Evolutionary conservation across 108 stramenopile species (phyloP).

Genomic region (Bacterosira constricta): DNA sequence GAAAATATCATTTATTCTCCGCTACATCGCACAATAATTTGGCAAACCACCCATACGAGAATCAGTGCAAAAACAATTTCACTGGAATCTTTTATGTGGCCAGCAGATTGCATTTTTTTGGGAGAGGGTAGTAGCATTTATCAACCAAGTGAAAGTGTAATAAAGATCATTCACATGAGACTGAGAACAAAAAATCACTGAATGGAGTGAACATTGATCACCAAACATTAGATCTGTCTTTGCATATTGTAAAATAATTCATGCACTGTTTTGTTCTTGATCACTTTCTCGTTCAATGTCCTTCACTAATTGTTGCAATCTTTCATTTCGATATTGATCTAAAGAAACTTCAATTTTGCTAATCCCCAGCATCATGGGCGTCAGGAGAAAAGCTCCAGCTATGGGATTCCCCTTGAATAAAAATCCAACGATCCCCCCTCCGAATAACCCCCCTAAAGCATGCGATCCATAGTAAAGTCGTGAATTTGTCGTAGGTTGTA

Average conservation of each 20-base stretch:
- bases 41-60: too few species aligned
- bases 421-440: slow-evolving; percentile 64
- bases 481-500: slow-evolving; percentile 5
- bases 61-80: too few species aligned
- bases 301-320: slow-evolving; percentile 24
- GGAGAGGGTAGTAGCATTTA: too few species aligned
- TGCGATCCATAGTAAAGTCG: slow-evolving; percentile 55
- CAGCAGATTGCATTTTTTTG: too few species aligned
- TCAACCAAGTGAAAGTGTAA: too few species aligned
- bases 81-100: too few species aligned
- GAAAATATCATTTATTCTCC: too few species aligned
- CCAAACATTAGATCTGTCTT: neutral
- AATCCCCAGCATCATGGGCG: slow-evolving; percentile 69
- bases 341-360: slow-evolving; percentile 51
- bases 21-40: too few species aligned
- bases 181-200: neutral
- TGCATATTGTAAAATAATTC: neutral
- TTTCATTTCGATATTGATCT: slow-evolving; percentile 25
- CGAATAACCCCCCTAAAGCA: slow-evolving; percentile 63
- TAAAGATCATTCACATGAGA: too few species aligned
- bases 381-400: slow-evolving; percentile 58
- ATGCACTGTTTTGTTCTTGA: neutral
- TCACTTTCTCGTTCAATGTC: neutral
- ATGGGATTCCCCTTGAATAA: slow-evolving; percentile 63
- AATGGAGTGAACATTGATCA: too few species aligned